Conservation (phyloP, 1,284 basidiomycete species). For the Flammula alnicola region DNA sequence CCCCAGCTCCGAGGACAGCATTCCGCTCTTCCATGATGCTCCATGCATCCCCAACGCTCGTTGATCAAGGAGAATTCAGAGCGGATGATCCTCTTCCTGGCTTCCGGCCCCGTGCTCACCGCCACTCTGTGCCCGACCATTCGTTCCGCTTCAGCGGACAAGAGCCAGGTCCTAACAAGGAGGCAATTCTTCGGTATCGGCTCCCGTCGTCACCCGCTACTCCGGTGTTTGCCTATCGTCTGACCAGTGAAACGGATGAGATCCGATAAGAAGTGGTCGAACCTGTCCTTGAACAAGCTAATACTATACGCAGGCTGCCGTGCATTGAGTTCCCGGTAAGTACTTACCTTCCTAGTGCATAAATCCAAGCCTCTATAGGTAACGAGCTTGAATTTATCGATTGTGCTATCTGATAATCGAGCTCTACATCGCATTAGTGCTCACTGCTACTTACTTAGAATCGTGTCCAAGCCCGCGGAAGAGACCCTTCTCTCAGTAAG, state of each 20-base stretch:
- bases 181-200: slow-evolving; percentile 8
- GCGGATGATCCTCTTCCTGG: not conserved
- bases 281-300: slow-evolving; percentile 1
- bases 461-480: slow-evolving; percentile 9
- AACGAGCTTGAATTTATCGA: too few relatives aligned
- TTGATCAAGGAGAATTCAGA: slow-evolving; percentile 8
- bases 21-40: slow-evolving; percentile 10
- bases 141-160: not conserved
- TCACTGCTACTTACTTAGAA: not conserved
- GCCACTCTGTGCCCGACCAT: too few relatives aligned
- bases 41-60: slow-evolving; percentile 4
- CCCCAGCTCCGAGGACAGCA: slow-evolving; percentile 3
- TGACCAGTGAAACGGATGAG: slow-evolving; percentile 15
- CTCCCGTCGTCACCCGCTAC: slow-evolving; percentile 5
- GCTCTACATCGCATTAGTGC: too few relatives aligned
- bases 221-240: slow-evolving; percentile 16
- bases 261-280: slow-evolving; percentile 12
- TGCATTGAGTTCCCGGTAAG: not conserved
- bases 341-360: not conserved
- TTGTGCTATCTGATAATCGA: not conserved
- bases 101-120: not conserved
- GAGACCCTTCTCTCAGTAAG: not conserved
- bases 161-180: too few relatives aligned
- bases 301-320: too few relatives aligned
- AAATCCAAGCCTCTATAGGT: not conserved